Conservation (phyloP, 2,329 filamentous ascomycete genomes). For the Beauveria sp. region DNA sequence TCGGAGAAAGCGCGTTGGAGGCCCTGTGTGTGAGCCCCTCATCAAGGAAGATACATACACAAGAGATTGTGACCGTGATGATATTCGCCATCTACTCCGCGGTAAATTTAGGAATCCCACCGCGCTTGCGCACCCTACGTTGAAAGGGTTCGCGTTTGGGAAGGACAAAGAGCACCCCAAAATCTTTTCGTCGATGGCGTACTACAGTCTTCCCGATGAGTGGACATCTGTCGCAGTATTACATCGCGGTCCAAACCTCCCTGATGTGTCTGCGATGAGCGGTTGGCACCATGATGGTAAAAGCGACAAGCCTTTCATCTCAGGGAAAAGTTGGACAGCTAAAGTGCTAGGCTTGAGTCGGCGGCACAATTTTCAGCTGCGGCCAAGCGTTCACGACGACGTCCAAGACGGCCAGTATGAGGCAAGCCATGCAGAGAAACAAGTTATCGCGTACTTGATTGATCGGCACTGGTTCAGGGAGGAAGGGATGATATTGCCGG, state of each 20-base stretch:
- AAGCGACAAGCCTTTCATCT: not conserved
- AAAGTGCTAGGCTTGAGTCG: not conserved
- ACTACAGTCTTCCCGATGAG: not conserved
- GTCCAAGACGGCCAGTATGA: not conserved
- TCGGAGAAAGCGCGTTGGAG: no score
- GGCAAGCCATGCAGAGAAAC: not conserved
- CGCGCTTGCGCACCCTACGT: no score
- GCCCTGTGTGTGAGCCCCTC: no score
- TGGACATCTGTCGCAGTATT: not conserved
- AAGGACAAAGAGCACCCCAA: not conserved
- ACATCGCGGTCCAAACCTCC: not conserved
- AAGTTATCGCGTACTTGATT: not conserved
- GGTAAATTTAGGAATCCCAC: no score
- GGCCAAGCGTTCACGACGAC: not conserved
- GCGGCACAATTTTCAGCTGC: not conserved
- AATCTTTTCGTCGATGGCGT: not conserved
- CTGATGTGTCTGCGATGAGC: not conserved
- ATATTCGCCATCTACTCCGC: no score
- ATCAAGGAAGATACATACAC: no score
- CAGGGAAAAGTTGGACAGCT: not conserved
- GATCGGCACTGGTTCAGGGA: not conserved
- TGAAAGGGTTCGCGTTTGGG: not conserved
- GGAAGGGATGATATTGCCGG: not conserved
- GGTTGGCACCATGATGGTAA: not conserved
- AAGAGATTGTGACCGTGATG: no score